Conservation (phyloP, 352 stramenopile species). For the Pythium chondricola region DNA sequence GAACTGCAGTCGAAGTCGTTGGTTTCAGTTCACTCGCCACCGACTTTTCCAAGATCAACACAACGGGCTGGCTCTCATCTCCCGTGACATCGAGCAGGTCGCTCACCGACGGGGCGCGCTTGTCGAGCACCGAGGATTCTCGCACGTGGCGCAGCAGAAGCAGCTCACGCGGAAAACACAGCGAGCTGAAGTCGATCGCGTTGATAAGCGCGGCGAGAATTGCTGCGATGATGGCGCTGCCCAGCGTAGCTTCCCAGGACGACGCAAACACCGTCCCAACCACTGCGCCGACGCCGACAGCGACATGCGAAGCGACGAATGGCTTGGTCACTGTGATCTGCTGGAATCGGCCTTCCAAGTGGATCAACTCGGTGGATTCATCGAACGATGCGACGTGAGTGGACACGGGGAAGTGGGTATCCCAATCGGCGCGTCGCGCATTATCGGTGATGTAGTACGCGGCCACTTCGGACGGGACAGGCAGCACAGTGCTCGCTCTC, state of each 20-base stretch:
- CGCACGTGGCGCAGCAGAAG: conserved; percentile 72
- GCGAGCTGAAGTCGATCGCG: conserved; percentile 43
- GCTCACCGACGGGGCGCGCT: conserved; percentile 26
- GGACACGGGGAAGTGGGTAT: conserved; percentile 62
- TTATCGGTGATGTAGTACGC: conserved; percentile 61
- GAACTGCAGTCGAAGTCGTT: conserved; percentile 28
- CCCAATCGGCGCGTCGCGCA: conserved; percentile 66
- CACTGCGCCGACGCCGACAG: conserved; percentile 33
- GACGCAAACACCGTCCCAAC: conserved; percentile 32
- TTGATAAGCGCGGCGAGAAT: conserved; percentile 39
- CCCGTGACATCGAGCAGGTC: conserved; percentile 30
- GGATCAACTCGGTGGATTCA: conserved; percentile 65
- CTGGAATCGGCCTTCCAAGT: conserved; percentile 49
- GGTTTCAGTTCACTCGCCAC: conserved; percentile 72
- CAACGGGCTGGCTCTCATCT: conserved; percentile 48
- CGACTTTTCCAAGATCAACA: conserved; percentile 76
- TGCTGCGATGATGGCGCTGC: conserved; percentile 43
- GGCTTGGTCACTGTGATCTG: conserved; percentile 37
- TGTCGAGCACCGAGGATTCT: conserved; percentile 44
- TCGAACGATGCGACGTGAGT: conserved; percentile 65
- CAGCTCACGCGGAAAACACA: conserved; percentile 52
- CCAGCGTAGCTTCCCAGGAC: conserved; percentile 41
- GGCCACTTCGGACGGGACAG: conserved; percentile 58
- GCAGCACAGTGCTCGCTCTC: conserved; percentile 57
- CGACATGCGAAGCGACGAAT: conserved; percentile 46